phyloP scores from a whole-genome alignment of 73 alveolate species.

The Paramecium primaurelia region DNA sequence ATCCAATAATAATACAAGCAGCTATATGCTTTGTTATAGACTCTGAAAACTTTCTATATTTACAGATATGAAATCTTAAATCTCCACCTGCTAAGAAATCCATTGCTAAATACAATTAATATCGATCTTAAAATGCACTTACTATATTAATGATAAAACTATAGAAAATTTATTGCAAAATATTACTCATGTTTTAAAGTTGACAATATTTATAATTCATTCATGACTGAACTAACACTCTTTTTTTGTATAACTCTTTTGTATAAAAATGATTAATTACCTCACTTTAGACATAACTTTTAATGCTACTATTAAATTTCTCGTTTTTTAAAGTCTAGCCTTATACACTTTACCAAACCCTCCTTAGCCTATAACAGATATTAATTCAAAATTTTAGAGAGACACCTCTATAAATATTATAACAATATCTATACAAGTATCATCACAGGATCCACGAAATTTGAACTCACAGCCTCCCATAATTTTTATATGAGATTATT shows the following conservation, averaged over 20 bases:
- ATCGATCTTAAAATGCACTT: conserved; percentile 89
- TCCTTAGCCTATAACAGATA: conserved; percentile 65
- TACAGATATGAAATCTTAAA: conserved; percentile 77
- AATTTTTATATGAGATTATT: not conserved
- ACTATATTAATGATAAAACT: conserved; percentile 86
- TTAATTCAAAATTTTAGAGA: not conserved
- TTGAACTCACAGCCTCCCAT: conserved; percentile 28
- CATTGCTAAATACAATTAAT: conserved; percentile 84
- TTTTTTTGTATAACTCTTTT: conserved; percentile 73
- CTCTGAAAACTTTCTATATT: conserved; percentile 81
- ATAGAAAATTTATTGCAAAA: not conserved
- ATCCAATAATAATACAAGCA: conserved; percentile 72
- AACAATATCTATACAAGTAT: not conserved
- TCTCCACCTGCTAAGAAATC: conserved; percentile 93
- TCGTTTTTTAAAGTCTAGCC: conserved; percentile 78
- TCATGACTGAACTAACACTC: conserved; percentile 81
- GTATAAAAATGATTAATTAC: not conserved
- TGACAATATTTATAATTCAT: conserved; percentile 82
- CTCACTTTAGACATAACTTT: conserved; percentile 65
- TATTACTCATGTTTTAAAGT: conserved; percentile 68
- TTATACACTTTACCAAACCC: conserved; percentile 69
- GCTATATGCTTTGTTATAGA: conserved; percentile 68
- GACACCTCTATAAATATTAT: not conserved
- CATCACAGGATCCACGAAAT: not conserved
- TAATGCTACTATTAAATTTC: conserved; percentile 45